Evolutionary conservation across 2,329 filamentous ascomycete species (phyloP).

Genomic region (Aspergillus melleus): DNA sequence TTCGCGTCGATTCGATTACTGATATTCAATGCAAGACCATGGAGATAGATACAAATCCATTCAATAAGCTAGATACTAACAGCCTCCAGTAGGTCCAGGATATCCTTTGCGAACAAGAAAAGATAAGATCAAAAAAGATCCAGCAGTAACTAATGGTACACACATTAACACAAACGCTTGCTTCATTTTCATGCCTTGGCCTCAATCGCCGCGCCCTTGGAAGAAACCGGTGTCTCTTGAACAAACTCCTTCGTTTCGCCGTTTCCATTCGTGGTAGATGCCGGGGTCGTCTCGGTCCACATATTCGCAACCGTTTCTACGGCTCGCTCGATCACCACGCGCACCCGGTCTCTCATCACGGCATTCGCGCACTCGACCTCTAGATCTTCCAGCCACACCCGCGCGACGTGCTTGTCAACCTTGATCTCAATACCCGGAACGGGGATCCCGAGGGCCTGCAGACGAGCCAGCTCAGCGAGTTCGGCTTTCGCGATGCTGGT

Average conservation of each 20-base stretch:
- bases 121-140: neutral
- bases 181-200: conserved; percentile 19
- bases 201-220: conserved; percentile 27
- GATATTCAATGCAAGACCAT: too few relatives aligned
- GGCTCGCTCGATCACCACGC: conserved; percentile 84
- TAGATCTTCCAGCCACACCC: conserved; percentile 87
- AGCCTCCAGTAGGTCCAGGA: neutral
- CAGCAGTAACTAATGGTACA: conserved; percentile 17
- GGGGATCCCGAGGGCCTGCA: conserved; percentile 82
- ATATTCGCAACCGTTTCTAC: conserved; percentile 83
- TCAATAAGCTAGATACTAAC: neutral
- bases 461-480: conserved; percentile 69
- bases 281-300: conserved; percentile 39
- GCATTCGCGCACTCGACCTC: conserved; percentile 84
- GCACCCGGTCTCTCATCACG: conserved; percentile 78
- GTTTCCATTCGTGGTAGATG: conserved; percentile 29
- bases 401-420: conserved; percentile 83
- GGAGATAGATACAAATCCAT: neutral
- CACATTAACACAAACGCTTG: conserved; percentile 4
- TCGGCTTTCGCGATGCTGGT: conserved; percentile 55
- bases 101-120: neutral
- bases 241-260: conserved; percentile 20
- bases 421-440: conserved; percentile 85
- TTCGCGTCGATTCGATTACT: too few relatives aligned
- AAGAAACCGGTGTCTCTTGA: conserved; percentile 10